A percentile compares a stretch with the other conserved stretches of the same genome.
These are phyloP conservation scores for Athelia sp. DNA, from an alignment of 1,284 basidiomycete species.

Conservation along the genomic window DNA sequence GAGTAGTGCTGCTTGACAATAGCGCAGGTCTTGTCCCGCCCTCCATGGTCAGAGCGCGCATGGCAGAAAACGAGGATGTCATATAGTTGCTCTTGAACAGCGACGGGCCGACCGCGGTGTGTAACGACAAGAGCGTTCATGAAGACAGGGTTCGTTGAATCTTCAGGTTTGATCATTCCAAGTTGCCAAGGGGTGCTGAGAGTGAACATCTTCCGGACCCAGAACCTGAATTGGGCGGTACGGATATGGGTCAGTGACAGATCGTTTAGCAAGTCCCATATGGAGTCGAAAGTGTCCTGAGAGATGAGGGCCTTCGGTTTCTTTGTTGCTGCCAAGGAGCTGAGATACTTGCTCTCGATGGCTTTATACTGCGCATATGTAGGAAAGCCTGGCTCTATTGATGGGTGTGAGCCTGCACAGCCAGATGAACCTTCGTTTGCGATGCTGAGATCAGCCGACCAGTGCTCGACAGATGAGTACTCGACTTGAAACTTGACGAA, in stretches of 20 bases:
- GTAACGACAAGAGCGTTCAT: slow-evolving; percentile 39
- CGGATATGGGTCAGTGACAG: slow-evolving; percentile 36
- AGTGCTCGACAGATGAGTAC: too few relatives aligned
- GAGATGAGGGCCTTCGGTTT: slow-evolving; percentile 68
- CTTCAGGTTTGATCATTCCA: slow-evolving; percentile 6
- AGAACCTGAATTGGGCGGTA: slow-evolving; percentile 69
- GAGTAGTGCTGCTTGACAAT: slow-evolving; percentile 62
- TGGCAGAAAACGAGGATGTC: slow-evolving; percentile 72
- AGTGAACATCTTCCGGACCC: slow-evolving; percentile 76
- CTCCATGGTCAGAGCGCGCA: slow-evolving; percentile 59
- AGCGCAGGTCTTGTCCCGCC: slow-evolving; percentile 68
- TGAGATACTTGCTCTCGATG: slow-evolving; percentile 50
- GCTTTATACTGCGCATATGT: slow-evolving; percentile 50
- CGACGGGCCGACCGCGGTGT: slow-evolving; percentile 66
- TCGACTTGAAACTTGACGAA: too few relatives aligned
- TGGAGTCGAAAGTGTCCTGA: slow-evolving; percentile 60
- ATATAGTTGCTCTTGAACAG: slow-evolving; percentile 71
- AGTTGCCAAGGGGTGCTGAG: slow-evolving; percentile 33
- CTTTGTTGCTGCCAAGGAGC: slow-evolving; percentile 50
- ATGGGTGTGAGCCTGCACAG: too few relatives aligned
- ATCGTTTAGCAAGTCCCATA: slow-evolving; percentile 59
- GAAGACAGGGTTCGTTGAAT: not conserved
- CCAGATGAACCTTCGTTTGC: too few relatives aligned
- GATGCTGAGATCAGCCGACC: too few relatives aligned
- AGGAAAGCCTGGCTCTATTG: slow-evolving; percentile 38